Evolutionary conservation across 306 rosid species (phyloP).

Genomic region (Cotoneaster glaucophyllus): DNA sequence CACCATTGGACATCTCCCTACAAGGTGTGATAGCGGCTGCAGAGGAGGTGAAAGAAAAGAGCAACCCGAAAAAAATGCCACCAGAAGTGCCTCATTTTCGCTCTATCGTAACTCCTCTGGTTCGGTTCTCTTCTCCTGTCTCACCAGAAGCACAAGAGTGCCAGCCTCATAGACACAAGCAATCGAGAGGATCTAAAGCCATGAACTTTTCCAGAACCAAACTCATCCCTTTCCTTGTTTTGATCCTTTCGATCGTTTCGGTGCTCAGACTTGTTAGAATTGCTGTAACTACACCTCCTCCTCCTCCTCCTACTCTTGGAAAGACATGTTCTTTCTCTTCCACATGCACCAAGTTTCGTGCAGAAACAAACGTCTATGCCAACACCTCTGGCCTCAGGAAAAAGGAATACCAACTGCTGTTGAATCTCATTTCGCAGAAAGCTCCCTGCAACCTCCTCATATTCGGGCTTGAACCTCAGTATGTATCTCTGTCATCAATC

Average conservation of each 20-base stretch:
- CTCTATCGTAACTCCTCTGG: conserved; percentile 32
- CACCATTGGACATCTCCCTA: background rate
- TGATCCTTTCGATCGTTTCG: conserved; percentile 57
- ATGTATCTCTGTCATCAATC: conserved; percentile 54
- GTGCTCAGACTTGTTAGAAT: conserved; percentile 59
- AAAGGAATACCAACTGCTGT: conserved; percentile 62
- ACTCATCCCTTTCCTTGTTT: conserved; percentile 54
- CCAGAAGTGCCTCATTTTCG: conserved; percentile 52
- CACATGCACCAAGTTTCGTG: conserved; percentile 13
- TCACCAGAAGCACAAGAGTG: conserved; percentile 20
- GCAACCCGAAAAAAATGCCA: conserved; percentile 41
- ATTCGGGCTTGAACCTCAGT: conserved; percentile 67
- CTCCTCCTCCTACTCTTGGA: conserved; percentile 27
- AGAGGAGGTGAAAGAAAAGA: conserved; percentile 20
- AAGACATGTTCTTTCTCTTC: conserved; percentile 14
- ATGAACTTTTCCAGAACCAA: conserved; percentile 58
- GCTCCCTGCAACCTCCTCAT: conserved; percentile 85
- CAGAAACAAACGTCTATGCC: conserved; percentile 15
- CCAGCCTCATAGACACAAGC: conserved; percentile 28
- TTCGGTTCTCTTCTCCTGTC: conserved; percentile 36
- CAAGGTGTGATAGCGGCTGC: conserved; percentile 27
- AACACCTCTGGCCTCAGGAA: conserved; percentile 28
- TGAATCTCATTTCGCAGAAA: conserved; percentile 47
- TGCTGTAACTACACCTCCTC: conserved; percentile 32
- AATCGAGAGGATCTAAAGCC: conserved; percentile 27